These are phyloP conservation scores for Quercus robur DNA, from an alignment of 306 rosid species.

Conservation along the genomic window DNA sequence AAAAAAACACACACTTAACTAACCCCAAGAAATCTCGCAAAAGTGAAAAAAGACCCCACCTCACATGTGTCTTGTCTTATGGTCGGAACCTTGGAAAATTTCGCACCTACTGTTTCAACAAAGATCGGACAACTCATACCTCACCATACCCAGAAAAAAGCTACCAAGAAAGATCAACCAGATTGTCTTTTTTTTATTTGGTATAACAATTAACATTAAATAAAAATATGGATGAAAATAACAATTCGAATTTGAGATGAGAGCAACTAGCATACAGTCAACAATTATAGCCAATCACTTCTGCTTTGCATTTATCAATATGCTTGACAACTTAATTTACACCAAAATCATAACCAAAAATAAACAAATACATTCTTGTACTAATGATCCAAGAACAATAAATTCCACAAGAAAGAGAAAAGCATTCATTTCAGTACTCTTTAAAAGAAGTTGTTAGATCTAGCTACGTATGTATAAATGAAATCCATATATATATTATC, in stretches of 20 bases:
- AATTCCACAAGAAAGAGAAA: neutral
- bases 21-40: neutral
- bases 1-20: neutral
- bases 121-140: constrained; percentile 7
- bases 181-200: neutral
- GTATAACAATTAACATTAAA: neutral
- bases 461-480: neutral
- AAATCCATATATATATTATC: constrained; percentile 9
- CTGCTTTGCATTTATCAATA: constrained; percentile 4
- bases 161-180: neutral
- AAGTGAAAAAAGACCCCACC: constrained; percentile 4
- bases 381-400: neutral
- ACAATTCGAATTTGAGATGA: neutral
- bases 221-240: neutral
- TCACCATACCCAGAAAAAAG: neutral
- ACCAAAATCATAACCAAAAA: neutral
- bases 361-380: neutral
- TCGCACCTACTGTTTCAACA: neutral
- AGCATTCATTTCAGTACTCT: neutral
- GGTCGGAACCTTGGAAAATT: constrained; percentile 14
- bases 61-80: constrained; percentile 24
- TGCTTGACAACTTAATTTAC: constrained; percentile 11
- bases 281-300: neutral
- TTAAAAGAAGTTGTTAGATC: constrained; percentile 15
- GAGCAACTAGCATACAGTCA: neutral